These are phyloP conservation scores for Aaosphaeria pasadenensis DNA, from an alignment of 2,329 filamentous ascomycete genomes.

Conservation along the genomic window DNA sequence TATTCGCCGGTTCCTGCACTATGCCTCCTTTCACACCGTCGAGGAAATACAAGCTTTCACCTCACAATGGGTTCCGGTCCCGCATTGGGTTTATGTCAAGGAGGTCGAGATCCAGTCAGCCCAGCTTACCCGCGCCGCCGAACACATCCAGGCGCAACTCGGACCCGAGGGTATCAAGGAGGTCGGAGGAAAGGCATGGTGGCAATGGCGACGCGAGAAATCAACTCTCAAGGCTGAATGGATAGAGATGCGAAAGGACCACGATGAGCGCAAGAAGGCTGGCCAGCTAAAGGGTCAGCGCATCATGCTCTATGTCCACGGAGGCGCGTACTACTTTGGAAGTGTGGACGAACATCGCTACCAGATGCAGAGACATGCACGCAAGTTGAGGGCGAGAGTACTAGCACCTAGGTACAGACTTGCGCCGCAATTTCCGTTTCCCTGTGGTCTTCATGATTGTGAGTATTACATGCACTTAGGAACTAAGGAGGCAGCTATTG, in stretches of 20 bases:
- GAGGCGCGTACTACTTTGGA: conserved; percentile 93
- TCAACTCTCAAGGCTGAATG: conserved; percentile 76
- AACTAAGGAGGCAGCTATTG: neutral
- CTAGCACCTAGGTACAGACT: conserved; percentile 84
- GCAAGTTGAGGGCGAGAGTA: conserved; percentile 87
- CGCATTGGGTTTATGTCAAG: conserved; percentile 81
- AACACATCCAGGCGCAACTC: conserved; percentile 68
- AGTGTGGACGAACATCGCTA: conserved; percentile 97
- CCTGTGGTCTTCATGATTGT: conserved; percentile 87
- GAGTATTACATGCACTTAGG: conserved; percentile 2
- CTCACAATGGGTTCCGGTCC: conserved; percentile 83
- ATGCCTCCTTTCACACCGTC: conserved; percentile 83
- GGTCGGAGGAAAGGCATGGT: conserved; percentile 77
- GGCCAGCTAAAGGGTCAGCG: conserved; percentile 59
- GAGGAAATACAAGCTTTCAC: conserved; percentile 94
- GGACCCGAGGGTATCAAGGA: conserved; percentile 70
- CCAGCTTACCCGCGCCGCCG: conserved; percentile 63
- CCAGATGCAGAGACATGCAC: conserved; percentile 91
- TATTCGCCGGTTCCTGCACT: conserved; percentile 79
- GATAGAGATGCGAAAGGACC: conserved; percentile 91
- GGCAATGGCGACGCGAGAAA: conserved; percentile 68
- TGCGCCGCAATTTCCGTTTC: conserved; percentile 92
- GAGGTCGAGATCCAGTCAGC: conserved; percentile 62
- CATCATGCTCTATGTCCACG: conserved; percentile 91
- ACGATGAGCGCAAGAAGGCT: conserved; percentile 65